A percentile compares a stretch with the other conserved stretches of the same genome.
phyloP scores from a whole-genome alignment of 768 basidiomycete genomes.

The Lactifluus pinguis region DNA sequence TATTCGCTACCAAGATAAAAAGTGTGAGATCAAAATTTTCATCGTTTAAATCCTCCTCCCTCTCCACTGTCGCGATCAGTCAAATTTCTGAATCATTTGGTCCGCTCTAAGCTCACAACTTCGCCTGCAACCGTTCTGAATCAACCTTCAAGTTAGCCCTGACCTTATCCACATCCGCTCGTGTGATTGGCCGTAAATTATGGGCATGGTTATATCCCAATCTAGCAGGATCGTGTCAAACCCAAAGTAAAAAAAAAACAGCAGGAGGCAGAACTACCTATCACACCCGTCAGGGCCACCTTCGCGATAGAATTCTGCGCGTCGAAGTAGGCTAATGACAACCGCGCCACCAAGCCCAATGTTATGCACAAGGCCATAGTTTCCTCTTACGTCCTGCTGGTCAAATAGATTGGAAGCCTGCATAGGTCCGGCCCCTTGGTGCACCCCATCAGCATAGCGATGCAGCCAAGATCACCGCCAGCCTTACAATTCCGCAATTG shows the following conservation, averaged over 20 bases:
- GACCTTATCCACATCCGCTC: constrained; percentile 63
- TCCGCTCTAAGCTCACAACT: too few relatives aligned
- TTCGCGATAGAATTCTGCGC: constrained; percentile 66
- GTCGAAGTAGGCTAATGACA: constrained; percentile 64
- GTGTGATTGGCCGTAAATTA: constrained; percentile 53
- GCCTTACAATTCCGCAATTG: constrained; percentile 59
- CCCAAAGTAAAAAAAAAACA: neutral
- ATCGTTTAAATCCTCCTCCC: too few relatives aligned
- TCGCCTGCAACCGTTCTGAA: constrained; percentile 36
- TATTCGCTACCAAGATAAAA: too few relatives aligned
- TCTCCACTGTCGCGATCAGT: too few relatives aligned
- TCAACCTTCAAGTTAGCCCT: constrained; percentile 61
- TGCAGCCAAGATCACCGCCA: neutral
- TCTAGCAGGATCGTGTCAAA: constrained; percentile 22
- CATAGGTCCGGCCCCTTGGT: constrained; percentile 74
- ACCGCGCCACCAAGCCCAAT: constrained; percentile 76
- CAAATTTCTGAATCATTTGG: too few relatives aligned
- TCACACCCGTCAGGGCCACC: constrained; percentile 60
- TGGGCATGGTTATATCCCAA: constrained; percentile 76
- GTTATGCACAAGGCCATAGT: constrained; percentile 77
- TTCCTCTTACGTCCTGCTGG: constrained; percentile 53
- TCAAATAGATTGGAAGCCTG: constrained; percentile 67
- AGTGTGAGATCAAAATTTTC: too few relatives aligned
- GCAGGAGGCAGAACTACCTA: constrained; percentile 35
- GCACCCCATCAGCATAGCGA: neutral